A percentile compares a stretch with the other conserved stretches of the same genome.
phyloP scores from a whole-genome alignment of 768 basidiomycete genomes.

The Phylloporus rhodoxanthus region DNA sequence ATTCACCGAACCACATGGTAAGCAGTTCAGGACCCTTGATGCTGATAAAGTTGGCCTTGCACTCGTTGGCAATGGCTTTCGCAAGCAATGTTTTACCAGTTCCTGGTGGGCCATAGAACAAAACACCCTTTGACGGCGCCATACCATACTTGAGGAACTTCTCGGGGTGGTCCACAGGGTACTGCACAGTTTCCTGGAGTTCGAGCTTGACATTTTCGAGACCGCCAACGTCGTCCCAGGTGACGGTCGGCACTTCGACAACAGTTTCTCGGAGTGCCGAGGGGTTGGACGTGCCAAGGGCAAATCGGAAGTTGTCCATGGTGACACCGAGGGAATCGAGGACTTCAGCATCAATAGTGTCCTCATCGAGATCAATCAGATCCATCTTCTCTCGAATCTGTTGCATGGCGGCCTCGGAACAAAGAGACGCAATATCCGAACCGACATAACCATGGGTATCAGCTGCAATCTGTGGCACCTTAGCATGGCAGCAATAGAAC shows the following conservation, averaged over 20 bases:
- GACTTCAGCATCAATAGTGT: slow-evolving; percentile 98
- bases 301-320: slow-evolving; percentile 99
- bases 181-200: slow-evolving; percentile 98
- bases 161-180: slow-evolving; percentile 99
- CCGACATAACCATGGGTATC: slow-evolving; percentile 99
- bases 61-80: slow-evolving; percentile 99
- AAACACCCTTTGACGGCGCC: slow-evolving; percentile 98
- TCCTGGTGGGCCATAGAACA: slow-evolving; percentile 99
- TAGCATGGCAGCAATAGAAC: not conserved
- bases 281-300: slow-evolving; percentile 94
- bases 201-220: slow-evolving; percentile 99
- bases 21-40: slow-evolving; percentile 99
- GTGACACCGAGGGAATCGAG: slow-evolving; percentile 98
- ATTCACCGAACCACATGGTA: slow-evolving; percentile 99
- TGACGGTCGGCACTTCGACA: slow-evolving; percentile 97
- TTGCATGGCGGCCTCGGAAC: slow-evolving; percentile 99
- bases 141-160: slow-evolving; percentile 99
- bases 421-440: slow-evolving; percentile 94
- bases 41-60: slow-evolving; percentile 98
- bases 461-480: slow-evolving; percentile 72
- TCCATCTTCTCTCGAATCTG: slow-evolving; percentile 99
- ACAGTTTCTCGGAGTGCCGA: slow-evolving; percentile 99
- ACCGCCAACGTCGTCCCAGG: slow-evolving; percentile 99
- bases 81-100: slow-evolving; percentile 99
- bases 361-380: slow-evolving; percentile 89